These are phyloP conservation scores for Fraxinus americana DNA, from an alignment of 257 asterid species.

Conservation along the genomic window DNA sequence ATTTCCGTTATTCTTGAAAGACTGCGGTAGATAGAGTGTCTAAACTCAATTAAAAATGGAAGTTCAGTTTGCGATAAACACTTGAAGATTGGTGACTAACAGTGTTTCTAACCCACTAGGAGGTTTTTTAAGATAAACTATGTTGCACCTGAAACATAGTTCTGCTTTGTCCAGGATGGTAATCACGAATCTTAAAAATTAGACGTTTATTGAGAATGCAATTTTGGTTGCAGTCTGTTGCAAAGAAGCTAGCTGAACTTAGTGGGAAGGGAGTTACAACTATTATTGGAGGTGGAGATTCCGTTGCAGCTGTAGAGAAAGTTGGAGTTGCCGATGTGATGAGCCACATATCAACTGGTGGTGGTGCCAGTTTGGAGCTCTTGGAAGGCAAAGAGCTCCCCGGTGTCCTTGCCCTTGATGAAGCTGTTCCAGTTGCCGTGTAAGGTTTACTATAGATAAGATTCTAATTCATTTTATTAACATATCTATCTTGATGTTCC, in stretches of 20 bases:
- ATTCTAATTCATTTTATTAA: slow-evolving; percentile 30
- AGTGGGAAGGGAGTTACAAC: slow-evolving; percentile 88
- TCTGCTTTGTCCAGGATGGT: too few species aligned
- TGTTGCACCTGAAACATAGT: not conserved
- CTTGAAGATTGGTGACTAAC: too few species aligned
- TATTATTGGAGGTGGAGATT: slow-evolving; percentile 91
- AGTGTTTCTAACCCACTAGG: not conserved
- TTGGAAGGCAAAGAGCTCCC: slow-evolving; percentile 87
- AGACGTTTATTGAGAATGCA: slow-evolving; percentile 3
- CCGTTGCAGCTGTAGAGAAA: slow-evolving; percentile 93
- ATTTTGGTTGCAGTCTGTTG: slow-evolving; percentile 52
- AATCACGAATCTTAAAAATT: not conserved
- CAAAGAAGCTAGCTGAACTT: slow-evolving; percentile 80
- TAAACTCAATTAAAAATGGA: too few species aligned
- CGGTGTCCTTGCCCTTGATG: slow-evolving; percentile 86
- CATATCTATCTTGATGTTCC: slow-evolving; percentile 25
- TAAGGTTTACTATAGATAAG: slow-evolving; percentile 26
- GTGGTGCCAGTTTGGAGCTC: slow-evolving; percentile 96
- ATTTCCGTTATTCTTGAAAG: not conserved
- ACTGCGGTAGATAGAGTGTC: not conserved
- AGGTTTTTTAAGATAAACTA: not conserved
- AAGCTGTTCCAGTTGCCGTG: slow-evolving; percentile 74
- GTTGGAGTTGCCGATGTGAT: slow-evolving; percentile 78
- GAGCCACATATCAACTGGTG: slow-evolving; percentile 97
- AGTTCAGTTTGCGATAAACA: too few species aligned